Percentiles rank a stretch among this genome's conserved stretches.
Conservation (phyloP, 2,329 filamentous ascomycete genomes). For the Verruconis gallopava region DNA sequence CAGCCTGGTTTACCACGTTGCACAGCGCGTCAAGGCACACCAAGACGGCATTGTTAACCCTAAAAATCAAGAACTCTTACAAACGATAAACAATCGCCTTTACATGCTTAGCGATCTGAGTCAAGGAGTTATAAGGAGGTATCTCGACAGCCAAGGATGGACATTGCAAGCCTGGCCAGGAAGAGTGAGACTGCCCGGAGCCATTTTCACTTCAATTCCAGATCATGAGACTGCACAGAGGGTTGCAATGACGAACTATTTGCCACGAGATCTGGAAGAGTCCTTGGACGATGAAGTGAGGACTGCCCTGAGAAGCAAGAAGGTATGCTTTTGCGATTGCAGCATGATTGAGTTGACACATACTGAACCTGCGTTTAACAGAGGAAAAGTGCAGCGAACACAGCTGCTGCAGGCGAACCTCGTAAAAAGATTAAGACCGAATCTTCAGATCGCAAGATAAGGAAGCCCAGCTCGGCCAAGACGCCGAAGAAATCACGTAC, state of each 20-base stretch:
- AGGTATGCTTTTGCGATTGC: not conserved
- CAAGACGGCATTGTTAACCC: slow-evolving; percentile 58
- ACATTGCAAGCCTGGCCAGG: slow-evolving; percentile 70
- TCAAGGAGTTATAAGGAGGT: slow-evolving; percentile 68
- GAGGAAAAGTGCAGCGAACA: slow-evolving; percentile 4
- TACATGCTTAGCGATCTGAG: slow-evolving; percentile 83
- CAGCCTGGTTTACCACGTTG: slow-evolving; percentile 78
- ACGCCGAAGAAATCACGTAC: slow-evolving; percentile 23
- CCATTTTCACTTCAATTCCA: slow-evolving; percentile 62
- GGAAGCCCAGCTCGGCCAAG: slow-evolving; percentile 18
- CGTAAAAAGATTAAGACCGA: slow-evolving; percentile 17
- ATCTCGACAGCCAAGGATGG: slow-evolving; percentile 77
- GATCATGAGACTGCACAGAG: slow-evolving; percentile 69
- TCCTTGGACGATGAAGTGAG: slow-evolving; percentile 66
- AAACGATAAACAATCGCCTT: slow-evolving; percentile 49
- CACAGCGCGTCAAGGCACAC: slow-evolving; percentile 84
- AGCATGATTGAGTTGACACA: not conserved
- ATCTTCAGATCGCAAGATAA: slow-evolving; percentile 23
- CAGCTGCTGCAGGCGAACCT: slow-evolving; percentile 21
- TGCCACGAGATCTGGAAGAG: slow-evolving; percentile 62
- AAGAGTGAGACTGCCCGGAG: slow-evolving; percentile 61
- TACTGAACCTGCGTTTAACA: not conserved
- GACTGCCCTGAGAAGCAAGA: slow-evolving; percentile 6
- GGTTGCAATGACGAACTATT: slow-evolving; percentile 74
- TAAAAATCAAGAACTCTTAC: slow-evolving; percentile 9